phyloP scores from a whole-genome alignment of 75 land plant genomes.

The Cunninghamia lanceolata region DNA sequence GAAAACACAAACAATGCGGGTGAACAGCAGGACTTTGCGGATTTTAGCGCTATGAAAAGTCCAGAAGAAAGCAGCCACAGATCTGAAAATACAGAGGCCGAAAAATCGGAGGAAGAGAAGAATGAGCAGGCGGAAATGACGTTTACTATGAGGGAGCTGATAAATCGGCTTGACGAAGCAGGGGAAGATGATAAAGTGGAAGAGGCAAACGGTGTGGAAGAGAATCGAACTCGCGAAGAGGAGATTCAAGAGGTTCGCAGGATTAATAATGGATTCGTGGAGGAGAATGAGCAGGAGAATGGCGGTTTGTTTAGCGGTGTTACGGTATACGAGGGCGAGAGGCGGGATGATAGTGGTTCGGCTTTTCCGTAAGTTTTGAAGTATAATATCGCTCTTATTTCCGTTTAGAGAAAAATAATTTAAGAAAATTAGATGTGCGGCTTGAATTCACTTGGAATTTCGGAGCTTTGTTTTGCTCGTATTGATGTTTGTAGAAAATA shows the following conservation, averaged over 20 bases:
- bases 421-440: background rate
- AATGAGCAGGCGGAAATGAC: background rate
- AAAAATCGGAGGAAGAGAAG: background rate
- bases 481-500: no score
- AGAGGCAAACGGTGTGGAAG: background rate
- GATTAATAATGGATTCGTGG: background rate
- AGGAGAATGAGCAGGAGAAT: slow-evolving; percentile 3
- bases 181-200: background rate
- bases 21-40: background rate
- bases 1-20: background rate
- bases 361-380: background rate
- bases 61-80: background rate
- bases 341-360: background rate
- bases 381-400: background rate
- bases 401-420: background rate
- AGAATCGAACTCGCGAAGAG: background rate
- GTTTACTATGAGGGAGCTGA: slow-evolving; percentile 9
- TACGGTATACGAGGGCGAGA: background rate
- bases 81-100: background rate
- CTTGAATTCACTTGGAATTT: background rate
- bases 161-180: background rate
- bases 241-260: slow-evolving; percentile 1
- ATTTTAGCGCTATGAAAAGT: background rate
- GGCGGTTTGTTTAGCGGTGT: background rate
- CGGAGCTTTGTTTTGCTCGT: no score